Evolutionary conservation across 371 early-diverging fungal genomes (phyloP).

Genomic region (Syncephalastrum monosporum): DNA sequence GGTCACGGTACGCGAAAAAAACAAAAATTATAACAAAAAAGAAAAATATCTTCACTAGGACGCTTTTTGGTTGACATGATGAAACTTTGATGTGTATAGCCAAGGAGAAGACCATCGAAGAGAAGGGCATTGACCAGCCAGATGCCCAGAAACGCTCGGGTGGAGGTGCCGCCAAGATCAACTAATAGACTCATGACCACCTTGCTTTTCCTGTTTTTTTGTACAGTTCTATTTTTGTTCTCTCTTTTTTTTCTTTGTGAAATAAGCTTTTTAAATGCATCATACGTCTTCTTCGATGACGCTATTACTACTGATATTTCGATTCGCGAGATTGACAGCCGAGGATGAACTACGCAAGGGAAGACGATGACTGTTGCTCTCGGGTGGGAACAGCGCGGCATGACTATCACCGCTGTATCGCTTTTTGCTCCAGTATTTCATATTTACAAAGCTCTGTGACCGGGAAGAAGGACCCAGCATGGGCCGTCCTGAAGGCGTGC

Average conservation of each 20-base stretch:
- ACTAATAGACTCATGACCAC: no score
- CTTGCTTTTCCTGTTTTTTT: no score
- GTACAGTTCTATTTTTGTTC: no score
- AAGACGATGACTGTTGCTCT: constrained; percentile 9
- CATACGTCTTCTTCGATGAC: neutral
- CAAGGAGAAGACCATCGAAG: no score
- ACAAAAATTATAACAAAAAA: no score
- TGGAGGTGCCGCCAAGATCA: no score
- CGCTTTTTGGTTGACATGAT: no score
- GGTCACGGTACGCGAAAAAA: no score
- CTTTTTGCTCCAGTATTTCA: constrained; percentile 28
- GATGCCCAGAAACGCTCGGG: no score
- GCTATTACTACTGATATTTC: constrained; percentile 2
- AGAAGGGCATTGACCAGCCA: no score
- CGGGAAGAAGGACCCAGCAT: constrained; percentile 14
- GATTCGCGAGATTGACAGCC: constrained; percentile 22
- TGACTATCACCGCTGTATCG: constrained; percentile 34
- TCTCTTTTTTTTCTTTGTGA: constrained; percentile 1
- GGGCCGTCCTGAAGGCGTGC: constrained; percentile 1
- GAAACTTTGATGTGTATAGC: no score
- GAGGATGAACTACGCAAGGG: constrained; percentile 23
- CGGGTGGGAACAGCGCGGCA: constrained; percentile 14
- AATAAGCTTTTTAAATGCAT: constrained; percentile 5
- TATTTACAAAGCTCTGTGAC: constrained; percentile 17
- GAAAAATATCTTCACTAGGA: no score